phyloP scores from a whole-genome alignment of 1,284 basidiomycete genomes.

The Schizophyllum amplum region DNA sequence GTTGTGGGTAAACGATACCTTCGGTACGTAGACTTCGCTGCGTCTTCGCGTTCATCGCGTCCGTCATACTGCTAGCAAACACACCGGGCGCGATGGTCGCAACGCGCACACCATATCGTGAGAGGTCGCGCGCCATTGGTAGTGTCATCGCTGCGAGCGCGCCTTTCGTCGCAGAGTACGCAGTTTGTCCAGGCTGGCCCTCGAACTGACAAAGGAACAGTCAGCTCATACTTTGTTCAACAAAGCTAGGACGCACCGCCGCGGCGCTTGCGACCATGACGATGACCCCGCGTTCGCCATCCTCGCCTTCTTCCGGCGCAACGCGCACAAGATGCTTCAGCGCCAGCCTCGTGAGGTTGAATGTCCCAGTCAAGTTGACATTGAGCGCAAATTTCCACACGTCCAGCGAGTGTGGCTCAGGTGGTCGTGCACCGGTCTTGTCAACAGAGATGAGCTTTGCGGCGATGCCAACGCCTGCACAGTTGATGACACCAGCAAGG shows the following conservation, averaged over 20 bases:
- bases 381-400: slow-evolving; percentile 42
- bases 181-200: slow-evolving; percentile 42
- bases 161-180: slow-evolving; percentile 48
- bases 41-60: slow-evolving; percentile 29
- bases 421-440: slow-evolving; percentile 13
- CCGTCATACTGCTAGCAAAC: slow-evolving; percentile 41
- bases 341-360: slow-evolving; percentile 45
- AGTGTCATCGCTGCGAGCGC: slow-evolving; percentile 45
- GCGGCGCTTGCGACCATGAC: slow-evolving; percentile 47
- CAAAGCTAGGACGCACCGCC: slow-evolving; percentile 32
- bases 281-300: slow-evolving; percentile 46
- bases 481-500: slow-evolving; percentile 48
- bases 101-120: slow-evolving; percentile 42
- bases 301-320: slow-evolving; percentile 33
- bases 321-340: slow-evolving; percentile 39
- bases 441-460: slow-evolving; percentile 38
- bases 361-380: slow-evolving; percentile 46
- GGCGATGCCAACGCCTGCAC: slow-evolving; percentile 38
- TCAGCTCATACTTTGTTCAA: background rate
- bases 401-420: slow-evolving; percentile 36
- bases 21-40: slow-evolving; percentile 28
- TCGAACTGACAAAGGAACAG: slow-evolving; percentile 25
- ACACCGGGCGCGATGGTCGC: slow-evolving; percentile 44
- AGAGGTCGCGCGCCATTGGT: slow-evolving; percentile 46
- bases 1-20: slow-evolving; percentile 33